Evolutionary conservation across 2,329 filamentous ascomycete species (phyloP), one percentile per base, ranked within the genome.

Genomic region (Furcasterigmium sp.): DNA sequence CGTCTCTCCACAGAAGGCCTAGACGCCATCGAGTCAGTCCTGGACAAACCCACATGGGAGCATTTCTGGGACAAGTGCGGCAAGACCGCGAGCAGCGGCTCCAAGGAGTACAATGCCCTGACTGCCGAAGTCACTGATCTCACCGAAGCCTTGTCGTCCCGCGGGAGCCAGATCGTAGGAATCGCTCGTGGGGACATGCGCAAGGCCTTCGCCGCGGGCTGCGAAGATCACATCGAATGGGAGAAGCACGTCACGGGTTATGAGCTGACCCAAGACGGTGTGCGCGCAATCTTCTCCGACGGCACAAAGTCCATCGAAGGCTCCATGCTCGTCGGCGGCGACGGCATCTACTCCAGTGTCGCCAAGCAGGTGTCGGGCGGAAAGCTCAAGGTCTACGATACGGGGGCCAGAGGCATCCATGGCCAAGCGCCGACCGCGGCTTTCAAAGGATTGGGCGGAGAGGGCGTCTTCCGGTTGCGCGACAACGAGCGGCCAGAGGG

Each of bases 141-240:
- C n/a, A n/a, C n/a, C n/a, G n/a, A n/a, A n/a, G n/a, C n/a, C n/a
- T n/a, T 83, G 23, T 45, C 58, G 0, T 80, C 75, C 14, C 68
- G 78, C 17, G 77, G 65, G 30, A 77, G 75, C 5, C 80, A 82
- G 55, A 66, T 79, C 8, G 69, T 85, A 1, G 80, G 80, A 1
- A 80, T 84, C 32, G 70, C 78, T 1, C 63, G 81, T 5, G 80
- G 80, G 5, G 78, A 82, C 28, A 84, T 85, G 80, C 68, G 81
- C 3, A 67, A 60, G 37, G 48, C 78, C 5, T 84, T 85, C 52
- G 57, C 80, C 37, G 60, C 70, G 15, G 80, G 79, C 1, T 73
- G 72, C 44, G 79, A 83, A 47, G 56, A 68, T 0, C 63, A 63
- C 37, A 67, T 85, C 7, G 63, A 75, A 19, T 85, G 78, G 75